Conservation (phyloP, 2,329 filamentous ascomycete genomes). For the Penicillium sp. region DNA sequence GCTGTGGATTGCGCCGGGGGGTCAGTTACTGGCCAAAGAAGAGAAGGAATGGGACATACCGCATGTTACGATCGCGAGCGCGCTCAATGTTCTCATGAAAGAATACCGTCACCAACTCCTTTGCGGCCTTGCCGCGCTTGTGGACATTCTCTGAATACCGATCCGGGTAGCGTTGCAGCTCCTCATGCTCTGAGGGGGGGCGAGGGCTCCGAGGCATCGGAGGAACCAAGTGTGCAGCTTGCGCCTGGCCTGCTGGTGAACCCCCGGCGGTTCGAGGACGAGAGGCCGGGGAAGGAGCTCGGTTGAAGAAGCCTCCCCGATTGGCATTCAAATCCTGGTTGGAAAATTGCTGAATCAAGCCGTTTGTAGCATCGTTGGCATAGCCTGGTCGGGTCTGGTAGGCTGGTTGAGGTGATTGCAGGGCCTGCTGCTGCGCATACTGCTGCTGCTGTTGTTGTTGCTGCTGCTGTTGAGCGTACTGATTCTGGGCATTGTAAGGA, state of each 20-base stretch:
- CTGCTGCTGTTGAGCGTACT: slow-evolving; percentile 32
- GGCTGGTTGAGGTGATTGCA: slow-evolving; percentile 51
- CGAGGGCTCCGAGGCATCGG: slow-evolving; percentile 57
- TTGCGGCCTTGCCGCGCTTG: slow-evolving; percentile 62
- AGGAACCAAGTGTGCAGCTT: slow-evolving; percentile 64
- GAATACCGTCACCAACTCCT: slow-evolving; percentile 66
- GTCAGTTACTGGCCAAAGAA: no score
- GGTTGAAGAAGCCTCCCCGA: slow-evolving; percentile 63
- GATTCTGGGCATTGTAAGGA: slow-evolving; percentile 51
- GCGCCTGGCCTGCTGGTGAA: slow-evolving; percentile 49
- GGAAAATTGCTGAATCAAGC: slow-evolving; percentile 90
- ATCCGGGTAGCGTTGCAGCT: slow-evolving; percentile 73
- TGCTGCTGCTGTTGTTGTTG: slow-evolving; percentile 45
- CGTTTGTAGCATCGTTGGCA: slow-evolving; percentile 79
- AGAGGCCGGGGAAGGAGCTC: slow-evolving; percentile 63
- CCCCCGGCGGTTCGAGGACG: slow-evolving; percentile 76
- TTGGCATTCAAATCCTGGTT: slow-evolving; percentile 84
- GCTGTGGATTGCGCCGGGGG: slow-evolving; percentile 43
- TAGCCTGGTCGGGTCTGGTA: slow-evolving; percentile 49
- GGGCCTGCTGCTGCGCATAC: slow-evolving; percentile 45
- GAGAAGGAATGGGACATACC: slow-evolving; percentile 49
- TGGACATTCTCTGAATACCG: slow-evolving; percentile 82
- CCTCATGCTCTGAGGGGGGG: slow-evolving; percentile 56
- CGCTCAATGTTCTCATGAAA: slow-evolving; percentile 98
- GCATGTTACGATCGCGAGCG: slow-evolving; percentile 87